Conservation (phyloP, 352 stramenopile genomes). For the Phytopythium aichiense region DNA sequence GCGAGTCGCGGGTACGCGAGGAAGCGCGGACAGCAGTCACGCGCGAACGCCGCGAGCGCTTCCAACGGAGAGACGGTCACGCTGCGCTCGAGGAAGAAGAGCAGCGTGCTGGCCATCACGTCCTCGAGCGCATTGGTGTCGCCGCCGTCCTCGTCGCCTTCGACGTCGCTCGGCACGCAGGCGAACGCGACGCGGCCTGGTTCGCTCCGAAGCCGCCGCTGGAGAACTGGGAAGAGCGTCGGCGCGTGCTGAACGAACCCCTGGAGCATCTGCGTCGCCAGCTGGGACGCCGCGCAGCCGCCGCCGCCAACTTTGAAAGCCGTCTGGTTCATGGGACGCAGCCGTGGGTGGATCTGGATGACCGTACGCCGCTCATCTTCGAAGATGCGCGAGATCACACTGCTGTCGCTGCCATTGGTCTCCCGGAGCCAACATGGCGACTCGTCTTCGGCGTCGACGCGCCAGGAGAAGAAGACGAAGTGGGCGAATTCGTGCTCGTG, state of each 20-base stretch:
- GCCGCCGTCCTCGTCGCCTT: slow-evolving; percentile 4
- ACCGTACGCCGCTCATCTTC: slow-evolving; percentile 35
- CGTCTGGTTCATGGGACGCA: background rate
- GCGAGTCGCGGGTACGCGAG: slow-evolving; percentile 23
- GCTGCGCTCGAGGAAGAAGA: slow-evolving; percentile 43
- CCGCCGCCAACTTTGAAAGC: background rate
- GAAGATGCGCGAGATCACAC: slow-evolving; percentile 8
- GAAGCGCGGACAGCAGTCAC: slow-evolving; percentile 22
- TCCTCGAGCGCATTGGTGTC: slow-evolving; percentile 20
- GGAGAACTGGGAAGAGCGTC: slow-evolving; percentile 34
- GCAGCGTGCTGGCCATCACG: slow-evolving; percentile 25
- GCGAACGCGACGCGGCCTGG: slow-evolving; percentile 36
- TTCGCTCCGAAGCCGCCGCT: slow-evolving; percentile 41
- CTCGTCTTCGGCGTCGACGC: slow-evolving; percentile 4
- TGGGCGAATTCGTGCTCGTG: slow-evolving; percentile 40
- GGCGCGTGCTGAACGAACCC: slow-evolving; percentile 35
- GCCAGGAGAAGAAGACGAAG: slow-evolving; percentile 49
- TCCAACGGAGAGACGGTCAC: slow-evolving; percentile 25
- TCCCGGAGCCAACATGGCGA: background rate
- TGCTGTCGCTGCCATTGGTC: background rate
- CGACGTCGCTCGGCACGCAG: slow-evolving; percentile 20
- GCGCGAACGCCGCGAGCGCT: slow-evolving; percentile 23
- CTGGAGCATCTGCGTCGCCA: slow-evolving; percentile 16
- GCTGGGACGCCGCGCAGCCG: background rate
- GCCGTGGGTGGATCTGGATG: slow-evolving; percentile 18